Evolutionary conservation across 352 stramenopile genomes (phyloP), one percentile per base, ranked within the genome.

Genomic region (Phytophthora pistaciae): DNA sequence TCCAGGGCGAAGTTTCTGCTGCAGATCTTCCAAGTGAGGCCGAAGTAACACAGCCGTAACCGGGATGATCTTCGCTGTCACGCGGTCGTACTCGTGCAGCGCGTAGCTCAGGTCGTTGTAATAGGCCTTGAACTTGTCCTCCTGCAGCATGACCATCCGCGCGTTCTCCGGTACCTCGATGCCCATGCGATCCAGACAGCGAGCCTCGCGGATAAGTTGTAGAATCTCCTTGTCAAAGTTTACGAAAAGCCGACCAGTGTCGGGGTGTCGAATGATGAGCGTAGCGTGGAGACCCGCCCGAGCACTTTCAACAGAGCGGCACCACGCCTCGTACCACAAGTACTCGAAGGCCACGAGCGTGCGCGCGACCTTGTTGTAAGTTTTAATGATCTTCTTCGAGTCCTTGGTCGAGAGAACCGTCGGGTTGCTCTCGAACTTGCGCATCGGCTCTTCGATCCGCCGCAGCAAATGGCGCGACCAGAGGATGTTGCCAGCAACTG

Each of bases 291-390:
- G 57, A 3, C 87, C 90, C 0, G 84, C 90, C 20, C 91, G 88
- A 5, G 86, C 85, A 10, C 84, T 91, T 49, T 96, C 88, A 7
- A 97, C 87, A 0, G 83, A 92, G 14, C 87, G 83, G 38, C 83
- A 93, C 91, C 91, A 97, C 0, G 91, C 90, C 72, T 95, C 87
- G 68, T 96, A 96, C 91, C 91, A 97, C 10, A 96, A 61, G 60
- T 96, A 96, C 61, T 97, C 91, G 25, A 97, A 97, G 3, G 91
- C 91, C 7, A 97, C 88, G n/a, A 97, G 82, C 27, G 91, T 97
- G 3, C 88, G 84, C 3, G 91, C 89, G 3, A 97, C 87, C 67
- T 96, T 96, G 73, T 97, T 97, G 82, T 97, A 97, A 16, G 86
- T 94, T 70, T 94, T 94, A 66, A 97, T 95, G 53, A 97, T 97